phyloP scores from a whole-genome alignment of 2,329 filamentous ascomycete species.

The Thelonectria rubi region DNA sequence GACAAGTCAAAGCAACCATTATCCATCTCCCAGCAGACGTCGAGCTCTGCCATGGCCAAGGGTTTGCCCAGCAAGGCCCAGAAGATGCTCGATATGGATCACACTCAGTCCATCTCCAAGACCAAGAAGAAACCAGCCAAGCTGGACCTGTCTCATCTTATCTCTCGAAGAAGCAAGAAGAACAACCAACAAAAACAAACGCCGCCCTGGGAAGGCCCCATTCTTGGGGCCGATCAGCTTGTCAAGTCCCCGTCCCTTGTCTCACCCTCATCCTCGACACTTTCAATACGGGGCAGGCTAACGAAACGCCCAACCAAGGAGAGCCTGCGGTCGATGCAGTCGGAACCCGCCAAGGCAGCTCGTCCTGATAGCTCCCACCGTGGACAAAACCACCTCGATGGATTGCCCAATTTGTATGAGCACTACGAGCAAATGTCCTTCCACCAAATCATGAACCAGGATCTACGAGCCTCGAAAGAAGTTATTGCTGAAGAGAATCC shows the following conservation, averaged over 20 bases:
- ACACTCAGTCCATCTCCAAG: conserved; percentile 37
- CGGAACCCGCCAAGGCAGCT: conserved; percentile 35
- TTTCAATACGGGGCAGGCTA: conserved; percentile 40
- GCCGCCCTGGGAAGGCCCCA: conserved; percentile 41
- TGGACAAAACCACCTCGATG: conserved; percentile 45
- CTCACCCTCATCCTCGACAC: conserved; percentile 46
- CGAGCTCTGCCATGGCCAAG: conserved; percentile 66
- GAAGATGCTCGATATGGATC: conserved; percentile 57
- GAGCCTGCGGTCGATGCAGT: conserved; percentile 41
- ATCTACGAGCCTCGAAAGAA: conserved; percentile 23
- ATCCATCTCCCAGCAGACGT: conserved; percentile 67
- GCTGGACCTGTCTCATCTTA: conserved; percentile 59
- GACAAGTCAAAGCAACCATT: conserved; percentile 65
- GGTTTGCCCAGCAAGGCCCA: conserved; percentile 60
- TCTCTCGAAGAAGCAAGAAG: conserved; percentile 46
- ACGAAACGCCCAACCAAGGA: conserved; percentile 51
- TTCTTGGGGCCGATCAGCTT: conserved; percentile 50
- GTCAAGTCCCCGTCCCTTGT: conserved; percentile 55
- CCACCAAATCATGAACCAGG: conserved; percentile 50
- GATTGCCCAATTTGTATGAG: conserved; percentile 62
- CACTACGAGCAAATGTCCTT: conserved; percentile 68
- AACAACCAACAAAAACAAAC: conserved; percentile 45
- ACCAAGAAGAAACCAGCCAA: conserved; percentile 55
- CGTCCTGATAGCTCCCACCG: conserved; percentile 42
- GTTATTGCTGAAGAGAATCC: conserved; percentile 30